Evolutionary conservation across 257 asterid species (phyloP), one percentile per base, ranked within the genome.

Genomic region (Penstemon newberryi): DNA sequence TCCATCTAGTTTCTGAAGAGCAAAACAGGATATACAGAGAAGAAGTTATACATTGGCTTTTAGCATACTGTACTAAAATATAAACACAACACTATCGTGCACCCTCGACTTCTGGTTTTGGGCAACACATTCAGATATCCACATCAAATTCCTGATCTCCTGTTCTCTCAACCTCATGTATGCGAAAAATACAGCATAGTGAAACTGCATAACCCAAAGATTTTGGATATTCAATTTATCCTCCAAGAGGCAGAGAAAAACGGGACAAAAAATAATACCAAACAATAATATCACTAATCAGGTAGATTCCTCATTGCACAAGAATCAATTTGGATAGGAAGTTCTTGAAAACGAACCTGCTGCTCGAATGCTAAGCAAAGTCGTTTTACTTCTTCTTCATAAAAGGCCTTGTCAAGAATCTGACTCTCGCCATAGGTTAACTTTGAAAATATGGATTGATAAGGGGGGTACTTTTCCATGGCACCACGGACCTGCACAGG

Each of bases 121-220:
- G 18, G 98, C 96, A 56, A 91, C 98, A 0, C 98, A 91, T 84
- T 91, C 98, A 7, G 96, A 91, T 74, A 91, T 91, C 98, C 98
- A 91, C 98, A 91, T 91, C 79, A 91, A 71, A 82, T 91, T 91
- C 84, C 96, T 80, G 86, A 91, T 91, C 84, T 91, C 98, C 82
- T 91, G 98, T 82, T 91, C 98, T 77, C 90, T 83, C 86, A 89
- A 60, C 80, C 96, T 91, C 83, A 89, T 83, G 85, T 91, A 91
- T 8, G 98, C 93, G 50, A 91, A 91, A 71, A 91, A 89, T 64
- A 91, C 98, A 13, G 83, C 96, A 36, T 80, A 91, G 66, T 91
- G 98, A 82, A 91, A 91, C 96, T 91, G 90, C 92, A 83, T 36
- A 60, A 18, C 70, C 63, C 56, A 60, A 15, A 71, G 3, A 60